A percentile compares a stretch with the other conserved stretches of the same genome.
Evolutionary conservation across 228 moss, liverwort and hornwort species (phyloP).

Genomic region (Sphagnum magellanicum): DNA sequence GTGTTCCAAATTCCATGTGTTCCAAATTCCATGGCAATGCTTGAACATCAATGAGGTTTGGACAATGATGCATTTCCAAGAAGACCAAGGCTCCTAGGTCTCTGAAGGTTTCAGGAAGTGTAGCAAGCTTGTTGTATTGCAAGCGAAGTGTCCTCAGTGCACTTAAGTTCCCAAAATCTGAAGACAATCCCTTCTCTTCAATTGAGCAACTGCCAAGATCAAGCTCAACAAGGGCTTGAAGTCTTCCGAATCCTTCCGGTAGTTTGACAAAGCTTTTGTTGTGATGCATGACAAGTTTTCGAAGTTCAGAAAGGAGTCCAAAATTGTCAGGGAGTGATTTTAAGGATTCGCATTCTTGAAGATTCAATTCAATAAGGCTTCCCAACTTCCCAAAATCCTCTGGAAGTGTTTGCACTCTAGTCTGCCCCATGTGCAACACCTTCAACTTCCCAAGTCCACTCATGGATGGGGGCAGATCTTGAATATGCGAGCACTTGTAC

Average conservation of each 20-base stretch:
- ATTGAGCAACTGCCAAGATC: neutral
- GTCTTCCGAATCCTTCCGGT: neutral
- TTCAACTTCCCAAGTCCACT: neutral
- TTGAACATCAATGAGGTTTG: neutral
- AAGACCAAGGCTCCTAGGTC: neutral
- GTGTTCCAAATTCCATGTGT: neutral
- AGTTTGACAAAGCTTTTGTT: neutral
- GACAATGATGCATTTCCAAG: slow-evolving; percentile 2
- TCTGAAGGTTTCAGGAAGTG: slow-evolving; percentile 2
- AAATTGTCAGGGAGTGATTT: neutral
- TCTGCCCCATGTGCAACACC: neutral
- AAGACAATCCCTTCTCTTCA: neutral
- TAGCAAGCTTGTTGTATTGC: neutral
- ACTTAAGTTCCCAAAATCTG: slow-evolving; percentile 2
- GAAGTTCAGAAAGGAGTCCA: slow-evolving; percentile 1
- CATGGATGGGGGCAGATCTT: neutral
- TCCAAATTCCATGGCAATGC: neutral
- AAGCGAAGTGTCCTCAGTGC: neutral
- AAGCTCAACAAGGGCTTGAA: slow-evolving; percentile 1
- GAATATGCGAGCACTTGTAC: neutral
- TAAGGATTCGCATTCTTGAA: neutral
- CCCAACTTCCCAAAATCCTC: slow-evolving; percentile 1
- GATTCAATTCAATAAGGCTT: neutral
- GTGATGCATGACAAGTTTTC: neutral
- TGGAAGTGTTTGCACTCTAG: slow-evolving; percentile 1